Evolutionary conservation across 495 filamentous ascomycete species (phyloP).

Genomic region (Chaetomium fimeti): DNA sequence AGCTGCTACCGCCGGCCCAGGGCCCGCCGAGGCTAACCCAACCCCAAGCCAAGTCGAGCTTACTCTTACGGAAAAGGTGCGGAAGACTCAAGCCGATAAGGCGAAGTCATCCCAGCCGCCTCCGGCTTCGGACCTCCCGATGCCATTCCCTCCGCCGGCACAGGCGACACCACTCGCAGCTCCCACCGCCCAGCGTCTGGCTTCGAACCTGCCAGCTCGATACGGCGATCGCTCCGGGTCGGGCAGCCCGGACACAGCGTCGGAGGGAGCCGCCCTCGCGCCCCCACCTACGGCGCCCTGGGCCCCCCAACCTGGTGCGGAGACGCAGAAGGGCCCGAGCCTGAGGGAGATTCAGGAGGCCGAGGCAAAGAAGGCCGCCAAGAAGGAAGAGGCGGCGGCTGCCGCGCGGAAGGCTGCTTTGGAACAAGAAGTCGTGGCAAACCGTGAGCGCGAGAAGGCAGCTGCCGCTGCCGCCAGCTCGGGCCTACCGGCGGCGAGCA

Average conservation of each 20-base stretch:
- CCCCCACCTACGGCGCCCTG: constrained; percentile 81
- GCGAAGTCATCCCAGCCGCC: constrained; percentile 62
- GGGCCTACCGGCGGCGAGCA: constrained; percentile 82
- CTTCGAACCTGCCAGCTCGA: constrained; percentile 78
- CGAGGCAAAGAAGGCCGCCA: constrained; percentile 90
- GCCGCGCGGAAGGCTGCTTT: constrained; percentile 70
- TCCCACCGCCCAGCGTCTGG: constrained; percentile 78
- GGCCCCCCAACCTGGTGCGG: constrained; percentile 75
- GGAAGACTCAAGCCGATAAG: constrained; percentile 62
- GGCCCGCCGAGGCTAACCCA: constrained; percentile 17
- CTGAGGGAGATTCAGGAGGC: constrained; percentile 96
- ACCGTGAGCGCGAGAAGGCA: constrained; percentile 58
- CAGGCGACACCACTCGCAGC: constrained; percentile 77
- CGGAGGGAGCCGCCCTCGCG: constrained; percentile 41
- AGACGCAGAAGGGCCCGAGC: constrained; percentile 81
- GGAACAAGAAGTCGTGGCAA: constrained; percentile 70
- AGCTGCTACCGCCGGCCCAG: not conserved
- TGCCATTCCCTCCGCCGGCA: constrained; percentile 67
- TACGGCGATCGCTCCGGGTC: constrained; percentile 69
- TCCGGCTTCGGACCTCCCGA: constrained; percentile 62
- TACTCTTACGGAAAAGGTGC: constrained; percentile 83
- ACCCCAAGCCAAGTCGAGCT: constrained; percentile 39
- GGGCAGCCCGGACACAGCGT: constrained; percentile 61
- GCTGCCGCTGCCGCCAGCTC: constrained; percentile 56
- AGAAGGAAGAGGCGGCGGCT: constrained; percentile 78